phyloP scores from a whole-genome alignment of 176 grass and related monocot species.

The Rhynchospora breviuscula region DNA sequence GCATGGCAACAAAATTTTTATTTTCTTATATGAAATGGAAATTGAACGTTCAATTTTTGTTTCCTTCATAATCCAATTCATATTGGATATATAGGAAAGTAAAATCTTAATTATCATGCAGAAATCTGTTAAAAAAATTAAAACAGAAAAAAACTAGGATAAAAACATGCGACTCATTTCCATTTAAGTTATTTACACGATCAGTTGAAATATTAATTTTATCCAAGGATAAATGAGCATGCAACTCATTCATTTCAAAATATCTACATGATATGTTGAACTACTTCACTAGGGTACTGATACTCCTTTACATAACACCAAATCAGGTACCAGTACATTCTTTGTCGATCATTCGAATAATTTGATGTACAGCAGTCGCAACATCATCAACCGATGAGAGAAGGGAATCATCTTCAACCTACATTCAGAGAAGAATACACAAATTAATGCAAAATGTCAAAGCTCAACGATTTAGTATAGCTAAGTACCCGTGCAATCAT shows the following conservation, averaged over 20 bases:
- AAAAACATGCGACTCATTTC: not conserved
- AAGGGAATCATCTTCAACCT: constrained; percentile 74
- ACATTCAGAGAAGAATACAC: not conserved
- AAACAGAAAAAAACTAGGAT: not conserved
- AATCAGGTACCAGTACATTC: constrained; percentile 25
- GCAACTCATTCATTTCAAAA: not conserved
- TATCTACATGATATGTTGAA: not conserved
- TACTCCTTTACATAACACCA: not conserved
- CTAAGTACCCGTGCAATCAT: not conserved
- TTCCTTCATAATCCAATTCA: not conserved
- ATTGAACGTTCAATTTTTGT: too few relatives aligned
- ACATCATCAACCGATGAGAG: constrained; percentile 59
- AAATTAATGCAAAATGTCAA: not conserved
- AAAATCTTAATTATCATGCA: not conserved
- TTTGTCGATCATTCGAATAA: constrained; percentile 33
- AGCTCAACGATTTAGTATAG: not conserved
- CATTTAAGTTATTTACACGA: constrained; percentile 10
- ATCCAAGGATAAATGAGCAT: not conserved
- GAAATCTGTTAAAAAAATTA: not conserved
- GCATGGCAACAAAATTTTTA: not conserved
- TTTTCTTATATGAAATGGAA: not conserved
- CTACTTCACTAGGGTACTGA: not conserved
- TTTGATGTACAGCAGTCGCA: constrained; percentile 48
- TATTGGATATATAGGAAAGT: too few relatives aligned
- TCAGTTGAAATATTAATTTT: not conserved